Evolutionary conservation across 352 stramenopile genomes (phyloP), one percentile per base, ranked within the genome.

Genomic region (Phytophthora litchii): DNA sequence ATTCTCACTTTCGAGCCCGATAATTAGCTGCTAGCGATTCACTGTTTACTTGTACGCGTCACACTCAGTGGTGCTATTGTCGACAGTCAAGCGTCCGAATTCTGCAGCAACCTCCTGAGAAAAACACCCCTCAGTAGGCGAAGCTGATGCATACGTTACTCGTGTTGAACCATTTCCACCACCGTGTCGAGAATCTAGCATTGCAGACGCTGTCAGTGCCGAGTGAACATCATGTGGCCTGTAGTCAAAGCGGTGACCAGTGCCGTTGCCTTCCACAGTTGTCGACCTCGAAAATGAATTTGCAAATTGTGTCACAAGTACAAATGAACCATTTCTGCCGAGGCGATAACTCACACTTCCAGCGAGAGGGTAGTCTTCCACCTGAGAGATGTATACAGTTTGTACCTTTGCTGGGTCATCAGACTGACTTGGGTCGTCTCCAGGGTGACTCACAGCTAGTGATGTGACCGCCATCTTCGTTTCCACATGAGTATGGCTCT

Each of bases 351-450:
- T 66, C 20, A 78, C 69, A 37, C 65, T 70, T 21, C 80, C 80
- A 14, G 38, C 55, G 16, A 90, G 53, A 53, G 76, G 78, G 49
- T 90, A 88, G 38, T 83, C 57, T 48, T 89, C 77, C 25, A 54
- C 32, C 13, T 70, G 64, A 13, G 60, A 73, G 36, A 83, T 35
- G 14, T 23, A 38, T 19, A 60, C 46, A 7, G 54, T 69, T 48
- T 64, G 47, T 13, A 60, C 38, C 25, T 45, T 55, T 23, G 41
- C 37, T 27, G 46, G 38, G 5, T 37, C 16, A 23, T 47, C 35
- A 47, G 53, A 9, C 2, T 54, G 23, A 11, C 12, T 46, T 41
- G 45, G 12, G 17, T 34, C 16, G 3, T 47, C 25, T 42, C 11
- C 23, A 42, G 21, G 10, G 20, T 41, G 35, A 21, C 14, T n/a